A percentile compares a stretch with the other conserved stretches of the same genome.
phyloP scores from a whole-genome alignment of 2,329 filamentous ascomycete genomes.

The Cyphellophora attinorum region DNA sequence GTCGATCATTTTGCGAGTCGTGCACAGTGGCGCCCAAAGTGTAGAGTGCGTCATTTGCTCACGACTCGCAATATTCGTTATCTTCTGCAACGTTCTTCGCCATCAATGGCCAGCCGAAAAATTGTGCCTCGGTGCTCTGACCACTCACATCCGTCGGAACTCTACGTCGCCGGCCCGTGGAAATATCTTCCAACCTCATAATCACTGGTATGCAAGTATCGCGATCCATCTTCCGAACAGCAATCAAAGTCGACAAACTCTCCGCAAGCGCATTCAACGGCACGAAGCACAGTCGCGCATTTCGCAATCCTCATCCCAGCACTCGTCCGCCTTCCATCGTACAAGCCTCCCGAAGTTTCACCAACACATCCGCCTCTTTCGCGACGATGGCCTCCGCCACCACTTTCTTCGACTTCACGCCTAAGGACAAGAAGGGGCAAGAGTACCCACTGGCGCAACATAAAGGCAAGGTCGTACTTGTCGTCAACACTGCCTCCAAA shows the following conservation, averaged over 20 bases:
- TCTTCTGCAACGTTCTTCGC: no score
- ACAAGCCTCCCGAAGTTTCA: conserved; percentile 2
- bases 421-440: conserved; percentile 68
- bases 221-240: conserved; percentile 3
- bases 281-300: conserved; percentile 2
- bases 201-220: conserved; percentile 4
- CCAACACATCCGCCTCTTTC: neutral
- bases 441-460: conserved; percentile 61
- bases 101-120: no score
- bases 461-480: conserved; percentile 85
- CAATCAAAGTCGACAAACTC: conserved; percentile 2
- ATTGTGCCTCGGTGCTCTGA: no score
- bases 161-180: no score
- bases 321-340: neutral
- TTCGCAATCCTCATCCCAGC: conserved; percentile 3
- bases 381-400: conserved; percentile 57
- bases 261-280: conserved; percentile 1
- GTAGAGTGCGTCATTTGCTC: no score
- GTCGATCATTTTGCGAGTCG: no score
- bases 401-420: conserved; percentile 74
- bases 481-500: conserved; percentile 97
- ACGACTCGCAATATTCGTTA: no score
- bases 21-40: no score
- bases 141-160: no score
- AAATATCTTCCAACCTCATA: no score